These are phyloP conservation scores for Aschersonia sp. DNA, from an alignment of 2,329 filamentous ascomycete genomes.

Conservation along the genomic window DNA sequence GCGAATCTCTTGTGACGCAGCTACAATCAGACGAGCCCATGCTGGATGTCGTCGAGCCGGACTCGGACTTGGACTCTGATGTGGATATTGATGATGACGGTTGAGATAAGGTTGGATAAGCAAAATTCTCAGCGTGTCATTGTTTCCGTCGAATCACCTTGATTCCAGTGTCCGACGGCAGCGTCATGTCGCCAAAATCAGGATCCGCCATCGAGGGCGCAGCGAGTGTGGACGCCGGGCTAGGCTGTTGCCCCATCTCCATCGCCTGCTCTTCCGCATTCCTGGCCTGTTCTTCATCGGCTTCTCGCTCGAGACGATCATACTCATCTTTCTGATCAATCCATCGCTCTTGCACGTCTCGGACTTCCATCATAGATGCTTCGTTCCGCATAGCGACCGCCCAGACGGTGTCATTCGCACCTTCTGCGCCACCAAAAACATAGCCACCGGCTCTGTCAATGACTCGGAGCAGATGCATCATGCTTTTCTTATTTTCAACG, in stretches of 20 bases:
- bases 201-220: conserved; percentile 19
- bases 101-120: neutral
- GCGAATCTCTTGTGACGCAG: conserved; percentile 6
- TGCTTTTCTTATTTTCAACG: conserved; percentile 91
- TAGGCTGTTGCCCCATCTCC: conserved; percentile 18
- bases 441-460: conserved; percentile 91
- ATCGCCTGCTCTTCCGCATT: conserved; percentile 21
- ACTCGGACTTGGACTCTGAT: conserved; percentile 18
- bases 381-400: conserved; percentile 79
- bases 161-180: conserved; percentile 48
- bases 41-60: conserved; percentile 25
- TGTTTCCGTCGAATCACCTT: conserved; percentile 55
- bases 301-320: conserved; percentile 62
- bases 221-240: conserved; percentile 9
- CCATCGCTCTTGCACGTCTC: conserved; percentile 93
- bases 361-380: conserved; percentile 60
- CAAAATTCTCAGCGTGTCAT: conserved; percentile 14
- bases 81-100: neutral
- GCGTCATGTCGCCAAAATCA: conserved; percentile 35
- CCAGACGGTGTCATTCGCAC: conserved; percentile 94
- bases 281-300: conserved; percentile 61
- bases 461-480: conserved; percentile 80
- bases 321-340: conserved; percentile 79
- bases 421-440: conserved; percentile 79
- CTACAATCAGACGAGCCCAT: conserved; percentile 17